Percentiles rank a stretch among this genome's conserved stretches.
These are phyloP conservation scores for Fusarium veterinarium DNA, from an alignment of 2,329 filamentous ascomycete genomes.

Conservation along the genomic window DNA sequence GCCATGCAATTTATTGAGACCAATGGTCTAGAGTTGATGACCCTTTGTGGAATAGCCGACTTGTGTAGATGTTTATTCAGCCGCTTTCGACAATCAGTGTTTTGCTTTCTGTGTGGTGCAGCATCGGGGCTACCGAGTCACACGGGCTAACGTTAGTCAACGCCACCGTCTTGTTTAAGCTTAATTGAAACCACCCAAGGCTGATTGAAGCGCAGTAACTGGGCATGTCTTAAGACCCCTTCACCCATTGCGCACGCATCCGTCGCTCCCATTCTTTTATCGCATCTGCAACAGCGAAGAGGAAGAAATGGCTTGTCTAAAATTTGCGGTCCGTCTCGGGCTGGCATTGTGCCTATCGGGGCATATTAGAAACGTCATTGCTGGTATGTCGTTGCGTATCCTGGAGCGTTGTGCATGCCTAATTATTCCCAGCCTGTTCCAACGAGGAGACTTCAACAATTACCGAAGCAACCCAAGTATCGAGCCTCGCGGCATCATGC, in stretches of 20 bases:
- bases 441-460: not conserved
- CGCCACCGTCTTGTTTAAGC: not conserved
- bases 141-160: not conserved
- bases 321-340: fast-evolving
- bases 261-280: not conserved
- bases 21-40: fast-evolving
- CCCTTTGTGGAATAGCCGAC: fast-evolving
- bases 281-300: not conserved
- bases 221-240: not conserved
- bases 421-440: not conserved
- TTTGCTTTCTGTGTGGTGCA: not conserved
- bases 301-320: not conserved
- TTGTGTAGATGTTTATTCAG: no score
- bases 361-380: fast-evolving
- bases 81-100: no score
- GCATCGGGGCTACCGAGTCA: not conserved
- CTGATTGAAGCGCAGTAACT: fast-evolving
- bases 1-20: not conserved
- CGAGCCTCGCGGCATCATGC: not conserved
- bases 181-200: not conserved
- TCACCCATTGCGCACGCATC: not conserved
- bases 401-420: fast-evolving
- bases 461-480: not conserved
- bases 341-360: fast-evolving
- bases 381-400: fast-evolving